A percentile compares a stretch with the other conserved stretches of the same genome.
Evolutionary conservation across 805 yeast genomes (phyloP).

Genomic region (Pichia gijzeniarum): DNA sequence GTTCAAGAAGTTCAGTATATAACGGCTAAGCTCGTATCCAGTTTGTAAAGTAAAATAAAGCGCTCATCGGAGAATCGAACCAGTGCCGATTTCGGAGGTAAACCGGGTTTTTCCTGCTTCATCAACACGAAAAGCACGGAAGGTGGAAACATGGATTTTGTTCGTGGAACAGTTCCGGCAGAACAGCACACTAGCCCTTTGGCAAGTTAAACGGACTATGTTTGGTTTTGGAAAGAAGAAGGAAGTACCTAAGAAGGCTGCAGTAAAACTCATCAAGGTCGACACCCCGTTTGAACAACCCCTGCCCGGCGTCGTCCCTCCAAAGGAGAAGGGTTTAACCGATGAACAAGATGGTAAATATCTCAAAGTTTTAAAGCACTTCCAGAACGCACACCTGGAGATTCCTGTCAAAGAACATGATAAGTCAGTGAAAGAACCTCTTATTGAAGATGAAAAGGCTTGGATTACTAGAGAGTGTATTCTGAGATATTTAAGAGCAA

Average conservation of each 20-base stretch:
- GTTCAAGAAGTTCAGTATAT: conserved; percentile 19
- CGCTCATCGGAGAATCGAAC: too few relatives aligned
- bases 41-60: too few relatives aligned
- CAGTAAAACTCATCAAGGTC: conserved; percentile 17
- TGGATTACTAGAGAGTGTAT: conserved; percentile 95
- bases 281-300: conserved; percentile 51
- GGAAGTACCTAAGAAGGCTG: conserved; percentile 10
- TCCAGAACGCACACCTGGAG: conserved; percentile 44
- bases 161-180: background rate
- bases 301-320: conserved; percentile 45
- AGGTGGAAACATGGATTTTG: background rate
- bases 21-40: conserved; percentile 15
- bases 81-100: too few relatives aligned
- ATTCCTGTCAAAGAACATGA: conserved; percentile 45
- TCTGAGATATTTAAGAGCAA: conserved; percentile 83
- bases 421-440: conserved; percentile 31
- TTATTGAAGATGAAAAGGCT: conserved; percentile 58
- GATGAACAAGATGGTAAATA: conserved; percentile 56
- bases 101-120: too few relatives aligned
- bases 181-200: too few relatives aligned
- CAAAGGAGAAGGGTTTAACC: conserved; percentile 40
- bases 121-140: too few relatives aligned
- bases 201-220: too few relatives aligned
- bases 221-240: conserved; percentile 27
- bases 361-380: conserved; percentile 54